Base-by-base conservation (phyloP, 2,329 filamentous ascomycete genomes). In the Claviceps pazoutovae region DNA sequence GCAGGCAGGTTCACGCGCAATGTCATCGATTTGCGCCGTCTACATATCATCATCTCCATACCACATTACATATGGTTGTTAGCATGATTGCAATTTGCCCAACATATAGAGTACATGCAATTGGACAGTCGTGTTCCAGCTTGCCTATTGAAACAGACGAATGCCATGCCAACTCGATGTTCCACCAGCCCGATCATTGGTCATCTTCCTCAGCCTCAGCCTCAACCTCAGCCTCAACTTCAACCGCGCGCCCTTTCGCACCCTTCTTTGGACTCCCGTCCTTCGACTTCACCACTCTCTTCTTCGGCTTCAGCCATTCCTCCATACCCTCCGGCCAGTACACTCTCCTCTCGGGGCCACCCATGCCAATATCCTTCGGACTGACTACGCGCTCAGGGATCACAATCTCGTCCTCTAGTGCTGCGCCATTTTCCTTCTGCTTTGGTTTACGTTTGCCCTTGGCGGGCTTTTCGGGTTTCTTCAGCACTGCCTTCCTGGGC, bases 241-340 rank as follows among this genome's bases (percentile, higher is more conserved):
- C 7, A 23, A 14, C 9, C 8, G 3, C 7, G 8, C 5, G 7
- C 26, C 42, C 19, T 23, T n/a, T n/a, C 55, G 67, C 65, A 41
- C 63, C 66, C 46, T 55, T 61, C 2, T 60, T 61, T 5, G 58
- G 1, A 34, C 30, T 59, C 7, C 47, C 60, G 47, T 58, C 64
- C 51, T 66, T 71, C 58, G 67, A 76, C 67, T 69, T 83, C 64
- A 79, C 65, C 56, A 83, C 77, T 52, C 81, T 77, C 70, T 95
- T 96, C 66, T 78, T 83, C 0, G 89, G 88, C 51, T 83, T 76
- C 21, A 96, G 70, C 88, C 89, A 96, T 55, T 94, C 86, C 64
- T 95, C 90, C 81, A 89, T 88, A 0, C 87, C 87, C 1, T 80
- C 74, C 0, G 89, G 90, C 90, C 91, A 96, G 64, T 94, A 96